phyloP scores from a whole-genome alignment of 2,329 filamentous ascomycete species.

The Colletotrichum orbiculare region DNA sequence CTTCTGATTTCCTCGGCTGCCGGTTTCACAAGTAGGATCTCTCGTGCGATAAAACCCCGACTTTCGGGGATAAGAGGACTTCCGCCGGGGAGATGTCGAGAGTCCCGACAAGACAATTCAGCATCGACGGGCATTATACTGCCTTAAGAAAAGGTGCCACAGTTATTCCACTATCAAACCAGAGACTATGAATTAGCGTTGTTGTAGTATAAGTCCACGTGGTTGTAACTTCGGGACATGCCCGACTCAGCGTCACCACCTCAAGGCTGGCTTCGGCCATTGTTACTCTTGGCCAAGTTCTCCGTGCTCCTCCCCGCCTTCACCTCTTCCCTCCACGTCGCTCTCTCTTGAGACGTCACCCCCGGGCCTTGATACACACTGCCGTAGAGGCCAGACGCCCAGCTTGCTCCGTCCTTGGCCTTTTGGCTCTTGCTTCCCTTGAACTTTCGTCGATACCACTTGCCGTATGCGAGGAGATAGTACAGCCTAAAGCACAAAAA shows the following conservation, averaged over 20 bases:
- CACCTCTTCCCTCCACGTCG: conserved; percentile 59
- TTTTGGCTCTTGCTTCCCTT: conserved; percentile 45
- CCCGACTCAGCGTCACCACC: background rate
- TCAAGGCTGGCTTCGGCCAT: conserved; percentile 47
- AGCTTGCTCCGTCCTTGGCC: conserved; percentile 62
- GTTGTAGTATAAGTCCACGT: too few relatives aligned
- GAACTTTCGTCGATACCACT: conserved; percentile 63
- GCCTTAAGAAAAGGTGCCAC: too few relatives aligned
- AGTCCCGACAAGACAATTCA: too few relatives aligned
- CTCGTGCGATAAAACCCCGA: too few relatives aligned
- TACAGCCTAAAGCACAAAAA: conserved; percentile 71
- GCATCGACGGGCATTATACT: too few relatives aligned
- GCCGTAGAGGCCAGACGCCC: conserved; percentile 68
- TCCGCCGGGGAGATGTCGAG: too few relatives aligned
- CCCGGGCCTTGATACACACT: conserved; percentile 70
- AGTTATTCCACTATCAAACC: too few relatives aligned
- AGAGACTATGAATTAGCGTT: too few relatives aligned
- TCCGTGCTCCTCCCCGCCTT: conserved; percentile 48
- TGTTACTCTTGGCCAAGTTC: conserved; percentile 48
- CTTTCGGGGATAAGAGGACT: too few relatives aligned
- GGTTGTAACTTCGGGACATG: too few relatives aligned
- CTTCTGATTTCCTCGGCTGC: too few relatives aligned
- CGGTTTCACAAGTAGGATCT: too few relatives aligned
- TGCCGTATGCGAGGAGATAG: conserved; percentile 69
- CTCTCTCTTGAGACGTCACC: conserved; percentile 61